phyloP scores from a whole-genome alignment of 2,329 filamentous ascomycete species.

The Ophiostoma himal-ulmi region DNA sequence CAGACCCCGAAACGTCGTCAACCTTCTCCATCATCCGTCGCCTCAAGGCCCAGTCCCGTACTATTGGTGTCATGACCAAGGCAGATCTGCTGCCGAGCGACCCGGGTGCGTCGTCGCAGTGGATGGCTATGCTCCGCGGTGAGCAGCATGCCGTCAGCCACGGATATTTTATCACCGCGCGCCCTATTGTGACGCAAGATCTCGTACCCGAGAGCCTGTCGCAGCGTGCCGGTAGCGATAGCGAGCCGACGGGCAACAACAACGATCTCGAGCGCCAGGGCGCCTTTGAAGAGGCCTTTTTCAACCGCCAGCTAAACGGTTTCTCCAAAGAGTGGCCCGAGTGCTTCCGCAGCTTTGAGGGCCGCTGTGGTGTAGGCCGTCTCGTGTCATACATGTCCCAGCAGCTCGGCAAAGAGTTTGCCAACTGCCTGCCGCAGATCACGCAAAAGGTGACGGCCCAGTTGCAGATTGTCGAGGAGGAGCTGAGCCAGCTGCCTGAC shows the following conservation, averaged over 20 bases:
- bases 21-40: slow-evolving; percentile 60
- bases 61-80: slow-evolving; percentile 76
- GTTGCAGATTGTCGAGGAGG: slow-evolving; percentile 46
- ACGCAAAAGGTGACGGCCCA: slow-evolving; percentile 47
- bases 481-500: slow-evolving; percentile 58
- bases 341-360: slow-evolving; percentile 42
- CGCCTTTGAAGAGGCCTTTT: slow-evolving; percentile 49
- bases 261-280: slow-evolving; percentile 49
- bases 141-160: slow-evolving; percentile 58
- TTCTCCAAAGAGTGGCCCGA: slow-evolving; percentile 42
- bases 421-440: slow-evolving; percentile 41
- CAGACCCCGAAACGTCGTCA: slow-evolving; percentile 68
- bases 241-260: slow-evolving; percentile 26
- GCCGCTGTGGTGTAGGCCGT: slow-evolving; percentile 49
- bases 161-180: slow-evolving; percentile 75
- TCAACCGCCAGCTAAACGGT: slow-evolving; percentile 34
- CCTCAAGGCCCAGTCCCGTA: slow-evolving; percentile 51
- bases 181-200: slow-evolving; percentile 40
- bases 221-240: slow-evolving; percentile 14
- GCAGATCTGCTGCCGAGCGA: slow-evolving; percentile 62
- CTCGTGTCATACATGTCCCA: slow-evolving; percentile 49
- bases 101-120: slow-evolving; percentile 46
- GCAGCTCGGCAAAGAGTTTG: slow-evolving; percentile 50
- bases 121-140: slow-evolving; percentile 58
- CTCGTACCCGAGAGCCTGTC: slow-evolving; percentile 18